Conservation (phyloP, 1,284 basidiomycete species). For the Pseudozyma thailandica region DNA sequence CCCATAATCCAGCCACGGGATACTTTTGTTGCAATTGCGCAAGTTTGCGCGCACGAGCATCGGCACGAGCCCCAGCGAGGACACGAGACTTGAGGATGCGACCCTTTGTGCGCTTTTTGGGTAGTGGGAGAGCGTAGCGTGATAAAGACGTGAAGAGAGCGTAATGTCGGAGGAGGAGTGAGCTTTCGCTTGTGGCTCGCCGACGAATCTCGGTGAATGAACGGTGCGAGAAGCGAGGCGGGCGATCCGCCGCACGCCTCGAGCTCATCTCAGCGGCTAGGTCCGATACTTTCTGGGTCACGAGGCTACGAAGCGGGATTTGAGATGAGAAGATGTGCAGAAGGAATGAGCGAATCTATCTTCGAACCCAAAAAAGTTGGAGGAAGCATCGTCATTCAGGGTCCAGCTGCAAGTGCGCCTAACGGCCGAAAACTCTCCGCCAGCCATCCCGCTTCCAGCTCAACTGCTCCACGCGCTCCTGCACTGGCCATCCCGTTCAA, state of each 20-base stretch:
- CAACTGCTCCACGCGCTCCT: constrained; percentile 2
- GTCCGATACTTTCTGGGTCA: neutral
- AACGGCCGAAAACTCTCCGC: constrained; percentile 20
- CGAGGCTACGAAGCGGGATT: too few species aligned
- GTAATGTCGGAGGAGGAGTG: constrained; percentile 30
- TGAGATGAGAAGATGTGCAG: too few species aligned
- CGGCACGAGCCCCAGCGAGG: neutral
- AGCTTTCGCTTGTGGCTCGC: constrained; percentile 6
- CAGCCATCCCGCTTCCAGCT: constrained; percentile 10
- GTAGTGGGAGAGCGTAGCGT: constrained; percentile 12
- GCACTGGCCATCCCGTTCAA: constrained; percentile 23
- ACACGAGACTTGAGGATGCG: neutral
- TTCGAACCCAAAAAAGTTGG: constrained; percentile 1
- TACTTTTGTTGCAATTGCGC: constrained; percentile 15
- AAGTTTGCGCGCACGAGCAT: neutral
- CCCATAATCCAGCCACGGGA: constrained; percentile 6
- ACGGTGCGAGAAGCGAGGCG: constrained; percentile 3
- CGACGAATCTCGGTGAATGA: constrained; percentile 9
- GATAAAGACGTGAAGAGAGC: constrained; percentile 27
- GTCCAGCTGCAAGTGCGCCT: constrained; percentile 11
- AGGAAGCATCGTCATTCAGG: constrained; percentile 24
- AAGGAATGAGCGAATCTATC: neutral
- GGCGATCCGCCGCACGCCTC: neutral
- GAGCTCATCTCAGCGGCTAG: neutral
- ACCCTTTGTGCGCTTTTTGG: neutral